Evolutionary conservation across 2,329 filamentous ascomycete species (phyloP).

Genomic region (Pseudogymnoascus sp.): DNA sequence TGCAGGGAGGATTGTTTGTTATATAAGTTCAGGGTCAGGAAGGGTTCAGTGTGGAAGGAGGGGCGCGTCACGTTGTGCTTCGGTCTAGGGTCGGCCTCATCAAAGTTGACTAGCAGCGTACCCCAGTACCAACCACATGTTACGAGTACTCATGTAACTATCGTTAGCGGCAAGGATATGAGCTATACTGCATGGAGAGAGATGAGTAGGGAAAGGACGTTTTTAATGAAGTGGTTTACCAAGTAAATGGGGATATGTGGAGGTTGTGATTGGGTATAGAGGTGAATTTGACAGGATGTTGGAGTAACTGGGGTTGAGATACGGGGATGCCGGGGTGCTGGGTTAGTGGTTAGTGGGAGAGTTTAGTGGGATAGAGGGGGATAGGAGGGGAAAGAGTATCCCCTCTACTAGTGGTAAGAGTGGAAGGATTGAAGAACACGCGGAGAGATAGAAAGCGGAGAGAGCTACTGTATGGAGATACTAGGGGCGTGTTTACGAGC

Average conservation of each 20-base stretch:
- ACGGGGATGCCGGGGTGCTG: neutral
- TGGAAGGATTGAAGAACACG: neutral
- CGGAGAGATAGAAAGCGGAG: neutral
- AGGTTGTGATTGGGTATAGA: neutral
- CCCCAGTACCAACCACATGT: neutral
- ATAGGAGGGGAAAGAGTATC: too few species aligned
- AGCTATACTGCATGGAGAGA: neutral
- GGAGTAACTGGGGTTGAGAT: neutral
- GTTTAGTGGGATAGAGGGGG: neutral
- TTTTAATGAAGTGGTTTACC: neutral
- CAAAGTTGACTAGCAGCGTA: neutral
- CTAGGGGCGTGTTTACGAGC: neutral
- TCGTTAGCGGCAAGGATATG: neutral
- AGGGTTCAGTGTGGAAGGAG: neutral
- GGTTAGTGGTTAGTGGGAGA: neutral
- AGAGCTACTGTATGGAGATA: neutral
- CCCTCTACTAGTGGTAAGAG: neutral
- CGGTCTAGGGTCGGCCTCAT: neutral
- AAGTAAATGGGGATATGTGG: neutral
- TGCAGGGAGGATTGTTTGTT: neutral
- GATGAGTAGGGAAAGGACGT: neutral
- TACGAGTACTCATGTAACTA: neutral
- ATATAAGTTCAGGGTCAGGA: conserved; percentile 1
- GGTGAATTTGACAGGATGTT: neutral
- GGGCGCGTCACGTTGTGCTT: neutral